These are phyloP conservation scores for Silybum marianum DNA, from an alignment of 129 eudicot species.

Conservation along the genomic window DNA sequence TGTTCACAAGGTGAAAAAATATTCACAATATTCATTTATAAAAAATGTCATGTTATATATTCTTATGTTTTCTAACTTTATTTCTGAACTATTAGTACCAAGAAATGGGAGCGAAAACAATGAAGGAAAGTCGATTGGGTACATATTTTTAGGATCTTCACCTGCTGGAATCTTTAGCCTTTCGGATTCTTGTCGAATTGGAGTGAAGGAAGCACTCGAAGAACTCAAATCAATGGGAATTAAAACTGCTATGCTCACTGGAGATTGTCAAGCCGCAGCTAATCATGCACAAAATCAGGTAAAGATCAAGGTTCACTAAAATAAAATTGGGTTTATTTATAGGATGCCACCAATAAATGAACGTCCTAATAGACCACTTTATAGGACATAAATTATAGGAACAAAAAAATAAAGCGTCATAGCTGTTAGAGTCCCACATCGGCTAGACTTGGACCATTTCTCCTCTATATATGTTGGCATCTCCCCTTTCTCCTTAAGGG, in stretches of 20 bases:
- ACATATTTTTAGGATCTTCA: slow-evolving; percentile 56
- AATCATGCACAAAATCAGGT: slow-evolving; percentile 80
- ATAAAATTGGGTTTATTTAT: too few species aligned
- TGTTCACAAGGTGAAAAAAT: slow-evolving; percentile 60
- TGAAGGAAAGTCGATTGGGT: slow-evolving; percentile 71
- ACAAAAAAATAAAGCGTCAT: too few species aligned
- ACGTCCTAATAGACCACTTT: too few species aligned
- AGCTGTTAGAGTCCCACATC: too few species aligned
- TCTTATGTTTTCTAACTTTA: slow-evolving; percentile 8
- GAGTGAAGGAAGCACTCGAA: slow-evolving; percentile 69
- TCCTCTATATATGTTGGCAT: too few species aligned
- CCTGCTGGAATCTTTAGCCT: slow-evolving; percentile 70
- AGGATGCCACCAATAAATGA: too few species aligned
- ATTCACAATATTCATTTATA: neutral
- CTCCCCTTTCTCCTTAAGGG: too few species aligned
- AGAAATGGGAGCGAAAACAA: slow-evolving; percentile 37
- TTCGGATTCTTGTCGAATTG: slow-evolving; percentile 81
- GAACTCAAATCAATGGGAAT: slow-evolving; percentile 82
- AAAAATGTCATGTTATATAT: neutral
- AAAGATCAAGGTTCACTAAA: slow-evolving; percentile 2
- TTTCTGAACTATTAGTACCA: slow-evolving; percentile 44
- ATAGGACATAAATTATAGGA: too few species aligned
- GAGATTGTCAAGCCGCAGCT: slow-evolving; percentile 85
- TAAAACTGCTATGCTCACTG: slow-evolving; percentile 81
- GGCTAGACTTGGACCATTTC: too few species aligned